Conservation (phyloP, 2,329 filamentous ascomycete species). For the Chrysoporthe deuterocubensis region DNA sequence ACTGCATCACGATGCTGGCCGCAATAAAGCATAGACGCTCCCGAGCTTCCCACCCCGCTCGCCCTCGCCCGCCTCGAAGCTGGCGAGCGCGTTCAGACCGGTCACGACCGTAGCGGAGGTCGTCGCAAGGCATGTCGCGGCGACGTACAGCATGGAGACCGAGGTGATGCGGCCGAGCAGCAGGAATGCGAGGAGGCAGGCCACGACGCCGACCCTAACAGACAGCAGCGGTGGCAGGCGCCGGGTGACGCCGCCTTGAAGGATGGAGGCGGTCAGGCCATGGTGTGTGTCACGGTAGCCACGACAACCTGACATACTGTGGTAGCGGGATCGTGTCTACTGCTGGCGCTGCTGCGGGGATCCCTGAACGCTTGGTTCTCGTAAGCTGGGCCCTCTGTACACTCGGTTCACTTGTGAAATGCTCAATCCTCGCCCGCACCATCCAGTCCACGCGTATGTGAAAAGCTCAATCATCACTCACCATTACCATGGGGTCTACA, state of each 20-base stretch:
- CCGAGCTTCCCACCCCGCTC: slow-evolving; percentile 89
- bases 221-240: slow-evolving; percentile 80
- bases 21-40: slow-evolving; percentile 34
- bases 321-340: no score
- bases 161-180: slow-evolving; percentile 73
- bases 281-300: no score
- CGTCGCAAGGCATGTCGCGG: slow-evolving; percentile 83
- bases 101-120: slow-evolving; percentile 96
- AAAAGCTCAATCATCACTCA: no score
- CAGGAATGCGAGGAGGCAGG: slow-evolving; percentile 80
- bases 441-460: no score
- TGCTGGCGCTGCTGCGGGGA: no score
- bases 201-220: slow-evolving; percentile 77
- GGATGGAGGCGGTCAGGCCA: slow-evolving; percentile 85
- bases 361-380: no score
- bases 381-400: no score
- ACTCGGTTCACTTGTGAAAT: no score
- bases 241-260: slow-evolving; percentile 90
- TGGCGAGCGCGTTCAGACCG: slow-evolving; percentile 87
- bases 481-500: no score
- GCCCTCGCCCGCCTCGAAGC: slow-evolving; percentile 79
- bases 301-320: no score
- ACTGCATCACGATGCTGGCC: neutral
- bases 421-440: no score
- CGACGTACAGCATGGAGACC: slow-evolving; percentile 74